These are phyloP conservation scores for Circinella minor DNA, from an alignment of 371 early-diverging fungal genomes.

Conservation along the genomic window DNA sequence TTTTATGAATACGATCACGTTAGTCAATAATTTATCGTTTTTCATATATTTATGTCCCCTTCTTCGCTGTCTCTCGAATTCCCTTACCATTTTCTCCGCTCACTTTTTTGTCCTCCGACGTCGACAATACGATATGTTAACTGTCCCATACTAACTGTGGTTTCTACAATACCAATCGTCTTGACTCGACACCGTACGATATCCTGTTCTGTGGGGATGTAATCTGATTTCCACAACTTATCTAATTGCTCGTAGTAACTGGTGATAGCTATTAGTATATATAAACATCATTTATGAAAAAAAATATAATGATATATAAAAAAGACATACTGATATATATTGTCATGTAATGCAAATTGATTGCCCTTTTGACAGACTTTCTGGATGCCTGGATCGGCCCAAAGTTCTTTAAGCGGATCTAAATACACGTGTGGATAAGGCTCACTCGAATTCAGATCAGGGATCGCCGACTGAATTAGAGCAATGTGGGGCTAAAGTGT, in stretches of 20 bases:
- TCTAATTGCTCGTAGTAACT: slow-evolving; percentile 83
- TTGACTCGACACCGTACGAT: slow-evolving; percentile 77
- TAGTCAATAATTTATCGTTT: not conserved
- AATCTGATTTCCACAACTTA: slow-evolving; percentile 66
- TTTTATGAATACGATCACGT: not conserved
- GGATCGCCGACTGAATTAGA: slow-evolving; percentile 8
- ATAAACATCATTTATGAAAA: too few species aligned
- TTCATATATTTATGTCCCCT: not conserved
- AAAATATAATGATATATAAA: not conserved
- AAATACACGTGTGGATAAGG: slow-evolving; percentile 15
- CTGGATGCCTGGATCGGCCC: slow-evolving; percentile 73
- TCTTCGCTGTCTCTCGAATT: not conserved
- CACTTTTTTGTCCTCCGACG: slow-evolving; percentile 90
- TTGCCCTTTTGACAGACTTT: slow-evolving; percentile 65
- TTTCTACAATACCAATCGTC: slow-evolving; percentile 83
- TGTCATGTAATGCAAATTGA: slow-evolving; percentile 85
- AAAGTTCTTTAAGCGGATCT: slow-evolving; percentile 43
- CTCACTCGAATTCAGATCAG: slow-evolving; percentile 1
- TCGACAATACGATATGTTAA: slow-evolving; percentile 86
- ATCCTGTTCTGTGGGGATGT: slow-evolving; percentile 83
- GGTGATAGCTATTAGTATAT: not conserved
- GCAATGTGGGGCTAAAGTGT: slow-evolving; percentile 2
- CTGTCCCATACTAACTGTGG: slow-evolving; percentile 74
- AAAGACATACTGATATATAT: slow-evolving; percentile 66
- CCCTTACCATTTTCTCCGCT: slow-evolving; percentile 87